A percentile compares a stretch with the other conserved stretches of the same genome.
These are phyloP conservation scores for Claviceps digitariae DNA, from an alignment of 2,329 filamentous ascomycete species.

Conservation along the genomic window DNA sequence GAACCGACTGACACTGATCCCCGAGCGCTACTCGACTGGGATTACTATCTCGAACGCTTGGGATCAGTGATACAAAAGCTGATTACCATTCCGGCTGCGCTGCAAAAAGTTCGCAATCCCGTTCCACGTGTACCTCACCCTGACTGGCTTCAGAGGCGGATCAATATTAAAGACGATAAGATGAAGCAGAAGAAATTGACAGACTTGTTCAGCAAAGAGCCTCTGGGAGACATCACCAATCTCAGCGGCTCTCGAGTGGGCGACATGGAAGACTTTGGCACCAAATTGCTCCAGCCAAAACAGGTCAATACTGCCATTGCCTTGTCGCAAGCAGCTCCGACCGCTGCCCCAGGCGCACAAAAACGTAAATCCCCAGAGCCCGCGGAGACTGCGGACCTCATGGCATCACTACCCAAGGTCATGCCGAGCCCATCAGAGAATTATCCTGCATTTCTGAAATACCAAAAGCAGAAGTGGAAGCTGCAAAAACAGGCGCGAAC, in stretches of 20 bases:
- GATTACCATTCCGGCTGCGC: constrained; percentile 91
- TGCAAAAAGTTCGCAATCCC: constrained; percentile 90
- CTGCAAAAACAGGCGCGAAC: constrained; percentile 84
- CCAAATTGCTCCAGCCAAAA: constrained; percentile 52
- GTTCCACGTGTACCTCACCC: constrained; percentile 88
- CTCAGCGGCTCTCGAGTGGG: constrained; percentile 37
- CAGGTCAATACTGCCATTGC: constrained; percentile 39
- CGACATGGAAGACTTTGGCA: constrained; percentile 75
- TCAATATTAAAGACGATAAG: constrained; percentile 90
- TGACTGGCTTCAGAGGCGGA: constrained; percentile 89
- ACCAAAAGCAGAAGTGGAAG: constrained; percentile 99
- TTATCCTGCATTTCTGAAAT: constrained; percentile 76
- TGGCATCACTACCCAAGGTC: constrained; percentile 62
- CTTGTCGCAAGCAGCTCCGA: constrained; percentile 34
- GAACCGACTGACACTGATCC: constrained; percentile 87
- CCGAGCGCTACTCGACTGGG: constrained; percentile 82
- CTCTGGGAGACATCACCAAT: constrained; percentile 62
- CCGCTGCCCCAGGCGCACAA: constrained; percentile 28
- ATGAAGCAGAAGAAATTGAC: constrained; percentile 99
- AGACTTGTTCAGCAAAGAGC: constrained; percentile 64
- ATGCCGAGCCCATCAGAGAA: constrained; percentile 81
- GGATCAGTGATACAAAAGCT: constrained; percentile 97
- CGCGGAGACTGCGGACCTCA: constrained; percentile 58
- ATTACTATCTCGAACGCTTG: constrained; percentile 91
- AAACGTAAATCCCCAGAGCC: constrained; percentile 66